These are phyloP conservation scores for Saccharomycopsis babjevae DNA, from an alignment of 805 yeast genomes.

Conservation along the genomic window DNA sequence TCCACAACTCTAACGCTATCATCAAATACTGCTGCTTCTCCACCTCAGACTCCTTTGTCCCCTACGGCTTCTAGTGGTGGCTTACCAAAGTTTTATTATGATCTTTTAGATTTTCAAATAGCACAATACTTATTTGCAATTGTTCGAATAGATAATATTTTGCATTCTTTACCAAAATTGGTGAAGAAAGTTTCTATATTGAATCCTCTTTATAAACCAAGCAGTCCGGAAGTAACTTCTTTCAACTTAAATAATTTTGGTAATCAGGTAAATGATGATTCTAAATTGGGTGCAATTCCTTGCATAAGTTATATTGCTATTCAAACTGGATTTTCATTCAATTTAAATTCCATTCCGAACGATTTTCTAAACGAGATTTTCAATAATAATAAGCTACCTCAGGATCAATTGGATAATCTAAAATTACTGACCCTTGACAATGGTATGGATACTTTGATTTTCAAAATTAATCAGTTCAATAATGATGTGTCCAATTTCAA, in stretches of 20 bases:
- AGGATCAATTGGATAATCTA: constrained; percentile 3
- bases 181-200: constrained; percentile 11
- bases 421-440: constrained; percentile 1
- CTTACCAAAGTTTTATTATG: constrained; percentile 8
- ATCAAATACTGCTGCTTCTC: neutral
- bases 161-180: constrained; percentile 13
- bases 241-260: neutral
- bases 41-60: neutral
- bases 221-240: neutral
- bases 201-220: constrained; percentile 12
- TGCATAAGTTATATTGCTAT: constrained; percentile 4
- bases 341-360: constrained; percentile 6
- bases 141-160: constrained; percentile 8
- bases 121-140: constrained; percentile 14
- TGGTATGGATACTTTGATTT: neutral
- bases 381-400: constrained; percentile 4
- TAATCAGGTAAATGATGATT: neutral
- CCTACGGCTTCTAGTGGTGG: neutral
- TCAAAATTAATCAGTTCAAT: constrained; percentile 4
- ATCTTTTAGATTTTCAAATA: constrained; percentile 8
- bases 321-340: constrained; percentile 14
- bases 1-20: neutral
- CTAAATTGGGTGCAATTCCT: constrained; percentile 8
- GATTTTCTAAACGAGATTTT: constrained; percentile 9
- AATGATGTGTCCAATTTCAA: constrained; percentile 4